Conservation (phyloP, 2,329 filamentous ascomycete genomes). For the Cladophialophora yegresii region DNA sequence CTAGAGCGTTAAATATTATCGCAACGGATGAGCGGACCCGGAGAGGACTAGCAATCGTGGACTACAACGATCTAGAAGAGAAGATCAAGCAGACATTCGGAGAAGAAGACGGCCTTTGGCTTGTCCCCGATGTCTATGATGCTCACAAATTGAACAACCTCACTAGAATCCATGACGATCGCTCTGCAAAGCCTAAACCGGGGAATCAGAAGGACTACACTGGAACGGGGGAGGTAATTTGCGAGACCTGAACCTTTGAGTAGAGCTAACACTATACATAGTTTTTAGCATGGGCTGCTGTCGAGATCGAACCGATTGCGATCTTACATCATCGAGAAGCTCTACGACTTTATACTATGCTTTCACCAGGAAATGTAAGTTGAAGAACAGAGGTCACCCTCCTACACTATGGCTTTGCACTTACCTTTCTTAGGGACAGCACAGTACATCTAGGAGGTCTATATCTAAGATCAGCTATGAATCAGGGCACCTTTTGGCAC, state of each 20-base stretch:
- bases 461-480: not conserved
- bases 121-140: conserved; percentile 24
- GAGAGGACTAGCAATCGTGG: conserved; percentile 15
- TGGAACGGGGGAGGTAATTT: conserved; percentile 23
- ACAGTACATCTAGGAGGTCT: not conserved
- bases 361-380: too few species aligned
- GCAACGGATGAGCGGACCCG: not conserved
- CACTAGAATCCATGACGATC: conserved; percentile 1
- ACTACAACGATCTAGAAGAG: conserved; percentile 27
- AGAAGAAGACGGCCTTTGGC: conserved; percentile 6
- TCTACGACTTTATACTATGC: conserved; percentile 1
- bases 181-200: not conserved
- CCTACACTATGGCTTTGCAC: too few species aligned
- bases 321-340: conserved; percentile 10
- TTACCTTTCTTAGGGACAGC: too few species aligned
- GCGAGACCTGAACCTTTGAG: not conserved
- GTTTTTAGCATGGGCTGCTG: conserved; percentile 25
- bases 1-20: conserved; percentile 18
- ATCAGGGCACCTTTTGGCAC: conserved; percentile 9
- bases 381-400: too few species aligned
- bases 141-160: conserved; percentile 16
- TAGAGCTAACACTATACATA: conserved; percentile 6
- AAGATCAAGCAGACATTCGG: conserved; percentile 14
- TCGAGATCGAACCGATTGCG: conserved; percentile 14
- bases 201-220: conserved; percentile 9